A percentile compares a stretch with the other conserved stretches of the same genome.
phyloP scores from a whole-genome alignment of 257 asterid species.

The Fraxinus excelsior region DNA sequence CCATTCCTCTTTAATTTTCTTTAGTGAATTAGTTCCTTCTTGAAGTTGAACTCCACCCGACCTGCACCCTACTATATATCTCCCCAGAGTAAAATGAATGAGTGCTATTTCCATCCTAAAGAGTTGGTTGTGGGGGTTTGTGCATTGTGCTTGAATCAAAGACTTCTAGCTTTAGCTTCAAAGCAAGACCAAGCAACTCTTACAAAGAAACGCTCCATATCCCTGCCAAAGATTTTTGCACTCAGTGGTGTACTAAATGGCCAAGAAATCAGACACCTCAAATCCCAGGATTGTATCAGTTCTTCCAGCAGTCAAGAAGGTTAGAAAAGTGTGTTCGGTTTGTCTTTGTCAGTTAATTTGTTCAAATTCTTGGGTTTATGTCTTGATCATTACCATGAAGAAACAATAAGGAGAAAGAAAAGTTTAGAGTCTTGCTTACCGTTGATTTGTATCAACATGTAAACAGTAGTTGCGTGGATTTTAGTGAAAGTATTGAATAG shows the following conservation, averaged over 20 bases:
- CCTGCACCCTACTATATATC: neutral
- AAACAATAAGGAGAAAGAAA: neutral
- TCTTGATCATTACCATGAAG: neutral
- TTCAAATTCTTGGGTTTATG: neutral
- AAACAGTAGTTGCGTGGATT: neutral
- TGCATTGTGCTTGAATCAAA: conserved; percentile 44
- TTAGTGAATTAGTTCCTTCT: neutral
- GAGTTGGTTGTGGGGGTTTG: conserved; percentile 42
- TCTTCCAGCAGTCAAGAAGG: conserved; percentile 72
- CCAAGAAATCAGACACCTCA: conserved; percentile 48
- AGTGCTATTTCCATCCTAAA: conserved; percentile 41
- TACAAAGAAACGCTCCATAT: conserved; percentile 18
- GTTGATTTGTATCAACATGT: neutral
- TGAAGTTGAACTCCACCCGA: neutral
- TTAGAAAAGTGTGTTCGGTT: conserved; percentile 19
- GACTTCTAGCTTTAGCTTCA: conserved; percentile 41
- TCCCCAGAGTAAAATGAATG: neutral
- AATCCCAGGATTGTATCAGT: conserved; percentile 34
- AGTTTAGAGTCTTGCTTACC: neutral
- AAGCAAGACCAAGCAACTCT: conserved; percentile 33
- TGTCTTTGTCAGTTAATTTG: neutral
- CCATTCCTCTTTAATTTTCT: neutral
- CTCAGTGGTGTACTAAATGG: conserved; percentile 54
- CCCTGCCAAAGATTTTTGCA: conserved; percentile 64
- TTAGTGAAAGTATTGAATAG: neutral